Evolutionary conservation across 2,329 filamentous ascomycete species (phyloP).

Genomic region (Ceratocystis albifundus): DNA sequence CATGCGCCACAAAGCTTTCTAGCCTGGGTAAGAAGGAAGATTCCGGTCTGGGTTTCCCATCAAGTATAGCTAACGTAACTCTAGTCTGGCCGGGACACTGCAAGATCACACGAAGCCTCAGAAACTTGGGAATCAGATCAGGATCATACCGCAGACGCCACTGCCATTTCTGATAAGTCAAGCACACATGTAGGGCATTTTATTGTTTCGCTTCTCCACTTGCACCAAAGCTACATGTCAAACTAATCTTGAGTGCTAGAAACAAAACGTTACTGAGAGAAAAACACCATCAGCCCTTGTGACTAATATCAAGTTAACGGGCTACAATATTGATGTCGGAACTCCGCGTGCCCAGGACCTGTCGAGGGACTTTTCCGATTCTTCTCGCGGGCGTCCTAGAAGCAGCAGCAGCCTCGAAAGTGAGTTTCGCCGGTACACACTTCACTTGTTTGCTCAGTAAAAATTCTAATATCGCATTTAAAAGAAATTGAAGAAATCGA

Average conservation of each 20-base stretch:
- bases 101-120: constrained; percentile 14
- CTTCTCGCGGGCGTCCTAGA: constrained; percentile 48
- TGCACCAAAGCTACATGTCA: neutral
- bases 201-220: neutral
- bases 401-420: constrained; percentile 68
- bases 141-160: constrained; percentile 13
- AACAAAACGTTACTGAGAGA: constrained; percentile 18
- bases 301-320: constrained; percentile 56
- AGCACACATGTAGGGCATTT: constrained; percentile 9
- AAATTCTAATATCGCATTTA: neutral
- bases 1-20: constrained; percentile 77
- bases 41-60: too few species aligned
- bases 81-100: constrained; percentile 11
- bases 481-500: constrained; percentile 40
- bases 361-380: constrained; percentile 54
- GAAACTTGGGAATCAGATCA: constrained; percentile 14
- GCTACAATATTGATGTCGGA: constrained; percentile 55
- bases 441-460: neutral
- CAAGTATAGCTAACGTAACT: neutral
- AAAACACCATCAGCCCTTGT: constrained; percentile 59
- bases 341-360: constrained; percentile 77
- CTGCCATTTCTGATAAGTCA: constrained; percentile 3
- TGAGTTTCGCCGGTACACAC: constrained; percentile 31
- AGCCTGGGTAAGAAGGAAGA: constrained; percentile 51
- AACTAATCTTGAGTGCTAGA: neutral